These are phyloP conservation scores for Colletotrichum navitas DNA, from an alignment of 2,329 filamentous ascomycete genomes.

Conservation along the genomic window DNA sequence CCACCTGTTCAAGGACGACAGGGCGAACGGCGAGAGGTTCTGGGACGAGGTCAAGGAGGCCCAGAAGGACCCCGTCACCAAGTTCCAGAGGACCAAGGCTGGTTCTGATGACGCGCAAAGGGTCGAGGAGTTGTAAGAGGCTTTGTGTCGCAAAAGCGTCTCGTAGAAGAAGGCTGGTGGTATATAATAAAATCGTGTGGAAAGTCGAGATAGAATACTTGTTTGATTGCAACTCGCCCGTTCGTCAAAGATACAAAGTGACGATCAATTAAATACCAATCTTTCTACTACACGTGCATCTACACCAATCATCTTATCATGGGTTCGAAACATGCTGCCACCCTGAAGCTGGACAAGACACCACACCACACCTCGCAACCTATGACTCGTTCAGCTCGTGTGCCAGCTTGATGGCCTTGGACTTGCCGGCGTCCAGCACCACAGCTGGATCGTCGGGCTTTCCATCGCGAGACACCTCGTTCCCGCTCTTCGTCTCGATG, in stretches of 20 bases:
- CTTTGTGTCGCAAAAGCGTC: background rate
- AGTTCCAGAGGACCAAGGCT: slow-evolving; percentile 27
- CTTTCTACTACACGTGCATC: background rate
- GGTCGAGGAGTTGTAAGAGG: slow-evolving; percentile 28
- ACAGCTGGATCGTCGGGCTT: slow-evolving; percentile 58
- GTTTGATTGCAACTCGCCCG: too few species aligned
- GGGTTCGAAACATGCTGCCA: background rate
- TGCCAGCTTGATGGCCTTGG: slow-evolving; percentile 56
- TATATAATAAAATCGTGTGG: too few species aligned
- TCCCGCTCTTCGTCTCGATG: slow-evolving; percentile 58
- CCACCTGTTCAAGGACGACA: slow-evolving; percentile 73
- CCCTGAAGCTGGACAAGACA: too few species aligned
- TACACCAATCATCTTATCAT: too few species aligned
- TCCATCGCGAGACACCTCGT: slow-evolving; percentile 56
- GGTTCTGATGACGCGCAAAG: background rate
- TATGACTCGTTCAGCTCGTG: slow-evolving; percentile 54
- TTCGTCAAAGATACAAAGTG: background rate
- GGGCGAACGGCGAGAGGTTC: slow-evolving; percentile 72
- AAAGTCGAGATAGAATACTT: too few species aligned
- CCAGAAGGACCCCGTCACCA: slow-evolving; percentile 68
- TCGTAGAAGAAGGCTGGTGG: too few species aligned
- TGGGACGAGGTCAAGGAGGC: slow-evolving; percentile 71
- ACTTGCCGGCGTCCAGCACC: slow-evolving; percentile 54
- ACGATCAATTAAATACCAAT: background rate
- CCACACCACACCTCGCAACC: background rate